Evolutionary conservation across 2,329 filamentous ascomycete genomes (phyloP), one percentile per base, ranked within the genome.

Genomic region (Xylaria sp.): DNA sequence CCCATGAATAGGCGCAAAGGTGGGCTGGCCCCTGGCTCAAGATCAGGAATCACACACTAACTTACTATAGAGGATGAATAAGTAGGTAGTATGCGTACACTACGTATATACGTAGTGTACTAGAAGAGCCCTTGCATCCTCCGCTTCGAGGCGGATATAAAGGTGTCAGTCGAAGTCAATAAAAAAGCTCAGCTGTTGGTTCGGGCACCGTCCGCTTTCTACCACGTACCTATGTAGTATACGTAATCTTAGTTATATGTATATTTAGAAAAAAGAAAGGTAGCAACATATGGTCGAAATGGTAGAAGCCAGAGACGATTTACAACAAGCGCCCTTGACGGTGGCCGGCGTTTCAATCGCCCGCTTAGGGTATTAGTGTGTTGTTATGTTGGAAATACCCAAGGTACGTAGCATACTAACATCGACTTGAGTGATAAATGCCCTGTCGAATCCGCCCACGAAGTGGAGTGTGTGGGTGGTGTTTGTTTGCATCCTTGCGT

Each of bases 401-500:
- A 49, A 3, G 2, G 13, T 15, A 42, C 33, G 38, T 25, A 58
- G 11, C 3, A n/a, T 11, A 29, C 47, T 49, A 61, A 38, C 39
- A 39, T 57, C 27, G 56, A 49, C 60, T 63, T 60, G 64, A 60
- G 39, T 60, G 31, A 45, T 64, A 44, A 50, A 39, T 38, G 22
- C 53, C 50, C 56, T 57, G 55, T 57, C 61, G 51, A 67, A 67
- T 65, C 56, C 42, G 51, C 51, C 31, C 44, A 33, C 55, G 57
- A 53, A 39, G 65, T 68, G 65, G 65, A 65, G 65, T 6, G 51
- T 29, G 65, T 42, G 56, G 45, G 61, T 53, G 64, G 25, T 65
- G 63, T 58, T 54, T 64, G 61, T 63, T 61, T 60, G 57, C 47
- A 65, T 55, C 56, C 65, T 59, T 57, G 54, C 53, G 65, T 67